These are phyloP conservation scores for Jackrogersella multiformis DNA, from an alignment of 495 filamentous ascomycete species.

Conservation along the genomic window DNA sequence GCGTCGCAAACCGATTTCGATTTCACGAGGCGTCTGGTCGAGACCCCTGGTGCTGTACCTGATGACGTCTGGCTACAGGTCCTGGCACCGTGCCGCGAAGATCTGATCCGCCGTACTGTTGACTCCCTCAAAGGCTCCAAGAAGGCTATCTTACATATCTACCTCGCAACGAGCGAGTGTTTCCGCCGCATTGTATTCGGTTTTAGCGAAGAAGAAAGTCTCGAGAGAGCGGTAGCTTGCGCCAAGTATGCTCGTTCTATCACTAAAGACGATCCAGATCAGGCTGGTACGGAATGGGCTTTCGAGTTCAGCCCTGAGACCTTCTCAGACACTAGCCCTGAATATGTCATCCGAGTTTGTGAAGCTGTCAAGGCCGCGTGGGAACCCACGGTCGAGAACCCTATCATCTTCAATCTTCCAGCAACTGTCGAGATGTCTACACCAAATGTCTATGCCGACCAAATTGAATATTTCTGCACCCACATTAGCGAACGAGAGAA, in stretches of 20 bases:
- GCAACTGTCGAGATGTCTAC: conserved; percentile 97
- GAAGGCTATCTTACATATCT: conserved; percentile 97
- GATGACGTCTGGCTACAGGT: conserved; percentile 97
- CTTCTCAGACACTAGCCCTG: conserved; percentile 89
- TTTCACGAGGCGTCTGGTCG: conserved; percentile 87
- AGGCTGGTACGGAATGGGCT: conserved; percentile 82
- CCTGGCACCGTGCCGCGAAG: conserved; percentile 90
- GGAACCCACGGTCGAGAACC: conserved; percentile 81
- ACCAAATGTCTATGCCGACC: conserved; percentile 95
- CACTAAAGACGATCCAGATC: conserved; percentile 91
- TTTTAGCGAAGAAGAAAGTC: conserved; percentile 81
- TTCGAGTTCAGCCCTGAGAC: conserved; percentile 98
- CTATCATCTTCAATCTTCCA: conserved; percentile 97
- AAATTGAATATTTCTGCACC: conserved; percentile 94
- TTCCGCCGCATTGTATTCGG: conserved; percentile 91
- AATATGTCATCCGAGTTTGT: conserved; percentile 85
- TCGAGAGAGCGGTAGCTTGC: conserved; percentile 86
- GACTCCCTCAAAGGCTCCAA: conserved; percentile 89
- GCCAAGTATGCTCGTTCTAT: conserved; percentile 86
- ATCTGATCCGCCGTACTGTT: conserved; percentile 90
- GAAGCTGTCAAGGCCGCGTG: conserved; percentile 97
- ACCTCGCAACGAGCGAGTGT: conserved; percentile 93
- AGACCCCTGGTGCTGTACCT: conserved; percentile 85
- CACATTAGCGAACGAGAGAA: conserved; percentile 78
- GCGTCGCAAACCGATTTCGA: conserved; percentile 95